A percentile compares a stretch with the other conserved stretches of the same genome.
These are phyloP conservation scores for Cyberlindnera subsufficiens DNA, from an alignment of 805 yeast species.

Conservation along the genomic window DNA sequence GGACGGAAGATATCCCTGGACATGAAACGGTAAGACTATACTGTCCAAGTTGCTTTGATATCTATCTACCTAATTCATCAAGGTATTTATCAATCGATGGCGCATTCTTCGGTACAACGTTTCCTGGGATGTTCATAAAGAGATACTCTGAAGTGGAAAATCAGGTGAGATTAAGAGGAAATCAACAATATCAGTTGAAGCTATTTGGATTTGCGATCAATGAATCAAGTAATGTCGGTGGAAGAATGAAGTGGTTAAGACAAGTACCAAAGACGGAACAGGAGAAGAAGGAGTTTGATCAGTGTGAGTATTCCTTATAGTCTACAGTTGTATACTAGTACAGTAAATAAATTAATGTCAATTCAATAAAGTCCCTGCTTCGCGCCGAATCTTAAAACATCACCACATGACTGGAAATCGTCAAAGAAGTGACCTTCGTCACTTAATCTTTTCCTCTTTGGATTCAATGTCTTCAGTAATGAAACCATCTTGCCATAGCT, in stretches of 20 bases:
- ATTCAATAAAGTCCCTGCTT: not conserved
- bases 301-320: conserved; percentile 44
- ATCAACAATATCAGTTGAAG: conserved; percentile 56
- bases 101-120: conserved; percentile 93
- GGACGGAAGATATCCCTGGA: conserved; percentile 86
- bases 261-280: conserved; percentile 59
- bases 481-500: conserved; percentile 24
- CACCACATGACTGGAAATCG: conserved; percentile 22
- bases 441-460: conserved; percentile 23
- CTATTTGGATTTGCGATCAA: conserved; percentile 84
- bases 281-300: conserved; percentile 56
- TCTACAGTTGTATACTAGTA: not conserved
- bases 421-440: conserved; percentile 18
- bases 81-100: conserved; percentile 89
- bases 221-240: conserved; percentile 72
- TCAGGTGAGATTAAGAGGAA: conserved; percentile 50
- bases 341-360: not conserved
- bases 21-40: conserved; percentile 86
- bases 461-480: conserved; percentile 30
- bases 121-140: conserved; percentile 87
- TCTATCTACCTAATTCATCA: conserved; percentile 83
- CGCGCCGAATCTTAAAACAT: conserved; percentile 11
- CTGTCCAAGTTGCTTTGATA: conserved; percentile 92
- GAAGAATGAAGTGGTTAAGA: conserved; percentile 95
- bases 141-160: conserved; percentile 87